Percentiles rank a stretch among this genome's conserved stretches.
phyloP scores from a whole-genome alignment of 2,329 filamentous ascomycete species.

The Alternaria sp. region DNA sequence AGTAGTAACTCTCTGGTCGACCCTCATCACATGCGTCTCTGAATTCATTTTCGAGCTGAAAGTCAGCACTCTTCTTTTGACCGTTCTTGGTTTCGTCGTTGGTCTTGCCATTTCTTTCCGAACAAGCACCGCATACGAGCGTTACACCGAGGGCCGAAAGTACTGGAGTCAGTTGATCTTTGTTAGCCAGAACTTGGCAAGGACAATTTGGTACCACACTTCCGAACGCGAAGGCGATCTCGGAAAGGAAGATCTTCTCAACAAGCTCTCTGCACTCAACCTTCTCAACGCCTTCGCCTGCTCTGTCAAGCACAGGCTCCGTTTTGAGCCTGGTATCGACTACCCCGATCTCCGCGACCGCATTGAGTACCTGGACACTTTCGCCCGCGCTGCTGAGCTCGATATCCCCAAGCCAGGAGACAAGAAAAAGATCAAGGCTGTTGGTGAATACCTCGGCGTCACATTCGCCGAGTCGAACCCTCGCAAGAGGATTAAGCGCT shows the following conservation, averaged over 20 bases:
- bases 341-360: slow-evolving; percentile 76
- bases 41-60: slow-evolving; percentile 56
- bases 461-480: slow-evolving; percentile 81
- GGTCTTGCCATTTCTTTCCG: slow-evolving; percentile 79
- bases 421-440: slow-evolving; percentile 59
- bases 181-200: slow-evolving; percentile 63
- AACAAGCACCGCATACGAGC: slow-evolving; percentile 78
- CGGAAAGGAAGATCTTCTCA: slow-evolving; percentile 71
- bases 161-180: slow-evolving; percentile 66
- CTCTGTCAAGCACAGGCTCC: slow-evolving; percentile 79
- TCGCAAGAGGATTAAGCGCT: slow-evolving; percentile 75
- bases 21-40: slow-evolving; percentile 62
- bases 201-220: slow-evolving; percentile 83
- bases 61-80: slow-evolving; percentile 73
- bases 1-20: slow-evolving; percentile 69
- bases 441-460: slow-evolving; percentile 76
- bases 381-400: slow-evolving; percentile 66
- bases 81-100: slow-evolving; percentile 81
- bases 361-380: slow-evolving; percentile 75
- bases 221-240: slow-evolving; percentile 63
- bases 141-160: slow-evolving; percentile 65
- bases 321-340: slow-evolving; percentile 80
- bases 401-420: slow-evolving; percentile 42
- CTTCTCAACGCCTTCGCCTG: slow-evolving; percentile 79
- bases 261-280: slow-evolving; percentile 76